phyloP scores from a whole-genome alignment of 495 filamentous ascomycete species.

The Collariella sp. region DNA sequence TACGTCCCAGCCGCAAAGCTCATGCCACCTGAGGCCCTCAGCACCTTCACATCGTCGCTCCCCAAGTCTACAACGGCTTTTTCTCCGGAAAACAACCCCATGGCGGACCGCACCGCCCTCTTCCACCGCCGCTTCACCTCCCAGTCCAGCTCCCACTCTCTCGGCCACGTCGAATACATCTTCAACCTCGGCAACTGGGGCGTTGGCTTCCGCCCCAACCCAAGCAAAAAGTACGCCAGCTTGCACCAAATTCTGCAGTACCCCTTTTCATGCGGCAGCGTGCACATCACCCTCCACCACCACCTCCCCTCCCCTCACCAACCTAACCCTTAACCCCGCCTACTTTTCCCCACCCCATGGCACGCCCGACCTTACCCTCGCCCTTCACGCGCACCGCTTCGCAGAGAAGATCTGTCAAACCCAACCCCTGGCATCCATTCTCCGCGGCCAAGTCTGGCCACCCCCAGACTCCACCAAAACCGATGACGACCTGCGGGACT shows the following conservation, averaged over 20 bases:
- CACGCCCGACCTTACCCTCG: conserved; percentile 37
- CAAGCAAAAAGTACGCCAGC: conserved; percentile 42
- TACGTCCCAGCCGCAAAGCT: conserved; percentile 39
- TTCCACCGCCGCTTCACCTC: conserved; percentile 27
- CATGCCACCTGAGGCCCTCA: conserved; percentile 19
- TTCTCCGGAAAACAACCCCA: not conserved
- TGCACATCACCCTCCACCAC: conserved; percentile 32
- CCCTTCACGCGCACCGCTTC: conserved; percentile 34
- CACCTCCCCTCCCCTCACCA: not conserved
- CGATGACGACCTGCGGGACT: conserved; percentile 31
- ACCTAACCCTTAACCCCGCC: conserved; percentile 33
- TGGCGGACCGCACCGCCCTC: conserved; percentile 14
- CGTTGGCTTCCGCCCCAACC: conserved; percentile 29
- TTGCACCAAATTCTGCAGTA: conserved; percentile 48
- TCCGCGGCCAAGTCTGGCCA: conserved; percentile 34
- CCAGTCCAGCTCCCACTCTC: conserved; percentile 9
- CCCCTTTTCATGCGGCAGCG: conserved; percentile 41
- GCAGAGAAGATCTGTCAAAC: conserved; percentile 37
- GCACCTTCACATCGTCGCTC: not conserved
- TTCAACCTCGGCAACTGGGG: conserved; percentile 46
- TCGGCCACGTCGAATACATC: conserved; percentile 46
- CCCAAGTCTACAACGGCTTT: too few species aligned
- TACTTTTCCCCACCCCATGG: conserved; percentile 36
- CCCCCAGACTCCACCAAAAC: conserved; percentile 13
- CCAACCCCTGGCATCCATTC: conserved; percentile 34